Evolutionary conservation across 768 basidiomycete genomes (phyloP), one percentile per base, ranked within the genome.

Genomic region (Cystofilobasidium ferigula): DNA sequence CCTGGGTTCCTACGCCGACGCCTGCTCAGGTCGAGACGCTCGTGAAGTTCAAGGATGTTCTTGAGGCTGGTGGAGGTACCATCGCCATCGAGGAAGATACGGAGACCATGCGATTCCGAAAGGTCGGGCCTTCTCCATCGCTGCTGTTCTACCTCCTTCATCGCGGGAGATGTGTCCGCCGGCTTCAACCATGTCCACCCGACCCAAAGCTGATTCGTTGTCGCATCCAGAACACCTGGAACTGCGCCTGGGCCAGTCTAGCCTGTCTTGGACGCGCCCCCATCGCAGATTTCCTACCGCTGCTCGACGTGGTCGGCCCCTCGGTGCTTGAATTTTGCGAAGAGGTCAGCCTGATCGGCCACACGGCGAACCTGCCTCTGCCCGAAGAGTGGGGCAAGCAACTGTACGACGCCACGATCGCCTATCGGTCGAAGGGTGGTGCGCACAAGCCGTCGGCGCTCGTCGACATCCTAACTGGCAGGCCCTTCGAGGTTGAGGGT

Each of bases 31-130:
- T 30, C 9, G 60, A 35, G 18, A 43, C 47, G 7, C 51, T 69
- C 4, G 22, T 43, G 18, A 43, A 42, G 36, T 69, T 62, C 34
- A 63, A 56, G 30, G 64, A 69, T 26, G 51, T 62, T 20, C 34
- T 69, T 18, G 20, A 45, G 28, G 47, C 58, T 8, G 69, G 69
- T 0, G 63, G 54, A 10, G 64, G 69, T 14, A 36, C n/a, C 24
- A 42, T 65, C 26, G 51, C 40, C 34, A 34, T 69, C 32, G 63
- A 62, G 42, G 53, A 69, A 14, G 64, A 69, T 30, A 69, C 66
- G 64, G 64, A 69, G 57, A 38, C 42, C 8, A 38, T 61, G 24
- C 47, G 64, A 24, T 69, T 69, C 63, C 61, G 61, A 30, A 69
- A 69, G 56, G 59, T 56, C n/a, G 51, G 43, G 18, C 5, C n/a